Percentiles rank a stretch among this genome's conserved stretches.
phyloP scores from a whole-genome alignment of 2,329 filamentous ascomycete genomes.

The Neopestalotiopsis sp. region DNA sequence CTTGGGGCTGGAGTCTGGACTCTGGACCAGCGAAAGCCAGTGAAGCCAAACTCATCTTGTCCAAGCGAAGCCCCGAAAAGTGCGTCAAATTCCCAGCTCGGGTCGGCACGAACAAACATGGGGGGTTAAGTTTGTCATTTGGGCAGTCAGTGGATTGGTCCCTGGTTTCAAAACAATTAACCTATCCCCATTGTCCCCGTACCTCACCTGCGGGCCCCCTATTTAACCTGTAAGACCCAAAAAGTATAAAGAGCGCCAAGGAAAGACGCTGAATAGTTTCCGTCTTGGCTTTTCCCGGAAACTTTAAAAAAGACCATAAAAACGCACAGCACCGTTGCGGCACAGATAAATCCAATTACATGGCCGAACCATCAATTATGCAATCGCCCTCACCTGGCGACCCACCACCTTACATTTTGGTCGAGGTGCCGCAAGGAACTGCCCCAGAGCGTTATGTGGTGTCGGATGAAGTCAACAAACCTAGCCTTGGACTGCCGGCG shows the following conservation, averaged over 20 bases:
- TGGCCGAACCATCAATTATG: not conserved
- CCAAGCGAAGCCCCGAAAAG: not conserved
- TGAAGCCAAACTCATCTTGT: not conserved
- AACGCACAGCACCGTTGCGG: not conserved
- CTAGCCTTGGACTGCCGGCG: not conserved
- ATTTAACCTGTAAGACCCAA: not conserved
- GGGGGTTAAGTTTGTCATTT: not conserved
- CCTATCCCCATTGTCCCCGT: not conserved
- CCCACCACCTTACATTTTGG: conserved; percentile 14
- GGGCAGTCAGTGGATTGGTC: not conserved
- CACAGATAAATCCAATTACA: not conserved
- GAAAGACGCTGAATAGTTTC: not conserved
- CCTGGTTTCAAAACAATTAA: not conserved
- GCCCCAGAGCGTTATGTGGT: conserved; percentile 5
- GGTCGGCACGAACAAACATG: not conserved
- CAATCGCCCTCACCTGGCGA: not conserved
- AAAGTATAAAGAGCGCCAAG: not conserved
- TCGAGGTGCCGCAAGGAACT: conserved; percentile 8
- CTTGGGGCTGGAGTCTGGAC: not conserved
- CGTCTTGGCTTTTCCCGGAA: not conserved
- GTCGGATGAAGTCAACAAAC: conserved; percentile 7
- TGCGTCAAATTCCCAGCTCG: not conserved
- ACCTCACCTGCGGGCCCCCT: not conserved
- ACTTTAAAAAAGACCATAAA: not conserved
- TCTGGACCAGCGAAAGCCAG: not conserved